Evolutionary conservation across 352 stramenopile species (phyloP), one percentile per base, ranked within the genome.

Genomic region (Achlya hypogyna): DNA sequence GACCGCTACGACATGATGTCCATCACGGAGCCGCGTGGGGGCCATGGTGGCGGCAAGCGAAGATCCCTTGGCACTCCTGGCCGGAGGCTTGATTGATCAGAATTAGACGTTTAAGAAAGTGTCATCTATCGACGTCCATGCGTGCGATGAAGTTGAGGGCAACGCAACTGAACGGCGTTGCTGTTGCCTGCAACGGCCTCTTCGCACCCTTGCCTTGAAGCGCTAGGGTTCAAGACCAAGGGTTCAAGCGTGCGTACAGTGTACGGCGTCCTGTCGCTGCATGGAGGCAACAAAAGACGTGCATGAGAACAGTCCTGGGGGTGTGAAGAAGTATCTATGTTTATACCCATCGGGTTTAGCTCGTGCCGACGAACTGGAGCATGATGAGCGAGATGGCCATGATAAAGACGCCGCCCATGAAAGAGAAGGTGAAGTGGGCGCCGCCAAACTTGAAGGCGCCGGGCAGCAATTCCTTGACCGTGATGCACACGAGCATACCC

Each of bases 401-500:
- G 58, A 98, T 76, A 10, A 69, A 71, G 74, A 98, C 84, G 49
- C 93, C 93, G 43, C 76, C 78, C 71, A 95, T 87, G 68, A 97
- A 86, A 31, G 85, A 79, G 32, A 84, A 68, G 29, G 93, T 94
- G 25, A 96, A 93, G 65, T 88, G 75, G 51, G 85, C 94, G 71
- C 93, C 87, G 47, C 86, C 88, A 69, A 97, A 97, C 58, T 78
- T 78, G 80, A 97, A 88, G 4, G 89, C 90, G 6, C 90, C 96
- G 14, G 91, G 89, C 32, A 98, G 71, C 20, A 98, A 71, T 70
- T 98, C 95, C 63, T 94, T 89, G 59, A 88, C 72, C 18, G 82
- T 88, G 73, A 98, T 98, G 51, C 87, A 88, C 16, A 98, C 81
- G 78, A 98, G 95, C 82, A 98, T 98, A 45, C 95, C 96, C 22